phyloP scores from a whole-genome alignment of 306 rosid species.

The Lotus japonicus region DNA sequence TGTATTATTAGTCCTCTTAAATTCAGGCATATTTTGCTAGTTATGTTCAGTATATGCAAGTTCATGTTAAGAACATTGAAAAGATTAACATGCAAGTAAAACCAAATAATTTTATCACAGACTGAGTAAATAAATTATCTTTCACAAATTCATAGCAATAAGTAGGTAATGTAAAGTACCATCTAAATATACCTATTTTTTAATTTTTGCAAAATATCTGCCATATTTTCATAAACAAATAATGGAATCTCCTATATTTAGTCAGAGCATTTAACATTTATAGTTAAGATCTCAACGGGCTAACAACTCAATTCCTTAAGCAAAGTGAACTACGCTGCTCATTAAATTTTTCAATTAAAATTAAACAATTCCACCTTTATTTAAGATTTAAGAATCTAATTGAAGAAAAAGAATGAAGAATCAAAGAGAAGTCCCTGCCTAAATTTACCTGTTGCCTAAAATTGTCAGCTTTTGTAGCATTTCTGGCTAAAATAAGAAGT shows the following conservation, averaged over 20 bases:
- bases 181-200: background rate
- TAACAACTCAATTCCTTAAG: slow-evolving; percentile 5
- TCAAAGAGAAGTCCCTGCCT: background rate
- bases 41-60: background rate
- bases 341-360: background rate
- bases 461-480: slow-evolving; percentile 68
- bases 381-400: background rate
- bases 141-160: background rate
- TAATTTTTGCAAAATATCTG: background rate
- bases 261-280: background rate
- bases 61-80: background rate
- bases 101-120: background rate
- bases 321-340: background rate
- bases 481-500: slow-evolving; percentile 92
- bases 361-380: background rate
- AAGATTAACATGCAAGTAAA: background rate
- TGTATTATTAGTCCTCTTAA: background rate
- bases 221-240: background rate
- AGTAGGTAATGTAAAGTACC: background rate
- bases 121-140: background rate
- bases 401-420: background rate
- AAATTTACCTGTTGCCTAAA: slow-evolving; percentile 79
- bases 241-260: background rate
- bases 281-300: background rate
- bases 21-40: background rate